Conservation (phyloP, 495 filamentous ascomycete species). For the Extremus antarcticus region DNA sequence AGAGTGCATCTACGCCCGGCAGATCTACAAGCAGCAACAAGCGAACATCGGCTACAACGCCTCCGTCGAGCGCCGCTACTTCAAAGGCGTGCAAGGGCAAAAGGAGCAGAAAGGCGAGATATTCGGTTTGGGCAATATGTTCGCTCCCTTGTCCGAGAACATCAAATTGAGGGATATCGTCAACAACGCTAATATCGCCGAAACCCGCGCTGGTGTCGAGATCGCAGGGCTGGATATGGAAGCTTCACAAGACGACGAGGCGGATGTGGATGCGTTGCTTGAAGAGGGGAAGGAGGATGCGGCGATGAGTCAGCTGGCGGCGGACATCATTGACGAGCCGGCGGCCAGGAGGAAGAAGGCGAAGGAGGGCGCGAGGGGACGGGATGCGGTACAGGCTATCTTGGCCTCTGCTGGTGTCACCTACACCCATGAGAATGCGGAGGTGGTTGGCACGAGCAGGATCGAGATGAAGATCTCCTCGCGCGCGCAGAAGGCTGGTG, state of each 20-base stretch:
- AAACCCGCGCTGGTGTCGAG: constrained; percentile 74
- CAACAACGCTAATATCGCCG: constrained; percentile 95
- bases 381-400: constrained; percentile 80
- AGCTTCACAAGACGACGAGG: constrained; percentile 25
- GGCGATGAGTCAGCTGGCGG: constrained; percentile 68
- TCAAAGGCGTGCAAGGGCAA: constrained; percentile 84
- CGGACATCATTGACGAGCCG: constrained; percentile 41
- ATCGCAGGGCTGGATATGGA: constrained; percentile 64
- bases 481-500: constrained; percentile 56
- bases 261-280: constrained; percentile 39
- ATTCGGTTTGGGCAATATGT: constrained; percentile 82
- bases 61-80: constrained; percentile 83
- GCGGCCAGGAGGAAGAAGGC: constrained; percentile 5
- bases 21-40: constrained; percentile 98
- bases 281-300: constrained; percentile 44
- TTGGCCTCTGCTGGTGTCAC: constrained; percentile 79
- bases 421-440: constrained; percentile 93
- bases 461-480: constrained; percentile 71
- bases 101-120: constrained; percentile 80
- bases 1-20: constrained; percentile 91
- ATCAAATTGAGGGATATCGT: constrained; percentile 82
- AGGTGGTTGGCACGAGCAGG: constrained; percentile 82
- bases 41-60: constrained; percentile 96
- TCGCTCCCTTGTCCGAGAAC: constrained; percentile 69
- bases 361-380: constrained; percentile 26